Percentiles rank a stretch among this genome's conserved stretches.
Evolutionary conservation across 768 basidiomycete genomes (phyloP).

Genomic region (Boletus vermiculosoides): DNA sequence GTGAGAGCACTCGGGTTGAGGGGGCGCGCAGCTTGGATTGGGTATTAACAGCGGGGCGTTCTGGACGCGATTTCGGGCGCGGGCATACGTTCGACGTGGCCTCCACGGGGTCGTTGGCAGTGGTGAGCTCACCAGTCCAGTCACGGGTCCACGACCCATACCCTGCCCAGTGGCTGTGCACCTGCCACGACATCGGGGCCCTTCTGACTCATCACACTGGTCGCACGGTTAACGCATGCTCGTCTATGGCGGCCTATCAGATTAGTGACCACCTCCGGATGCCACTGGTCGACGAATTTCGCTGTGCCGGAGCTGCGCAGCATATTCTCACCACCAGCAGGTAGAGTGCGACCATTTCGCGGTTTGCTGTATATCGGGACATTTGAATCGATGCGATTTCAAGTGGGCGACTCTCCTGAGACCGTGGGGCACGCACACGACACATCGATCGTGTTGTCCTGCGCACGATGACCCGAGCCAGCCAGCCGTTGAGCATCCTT

Average conservation of each 20-base stretch:
- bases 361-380: too few species aligned
- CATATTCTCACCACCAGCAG: not conserved
- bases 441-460: too few species aligned
- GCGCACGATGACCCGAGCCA: not conserved
- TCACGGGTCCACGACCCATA: too few species aligned
- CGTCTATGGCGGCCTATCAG: too few species aligned
- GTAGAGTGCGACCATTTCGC: too few species aligned
- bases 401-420: too few species aligned
- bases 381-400: too few species aligned
- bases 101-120: not conserved
- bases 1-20: not conserved
- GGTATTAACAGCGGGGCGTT: not conserved
- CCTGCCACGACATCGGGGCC: not conserved
- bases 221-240: not conserved
- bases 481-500: not conserved
- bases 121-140: not conserved
- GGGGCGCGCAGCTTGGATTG: constrained; percentile 1
- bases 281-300: not conserved
- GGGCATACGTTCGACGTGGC: constrained; percentile 11
- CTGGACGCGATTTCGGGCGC: not conserved
- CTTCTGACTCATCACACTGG: not conserved
- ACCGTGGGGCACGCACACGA: not conserved
- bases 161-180: constrained; percentile 11
- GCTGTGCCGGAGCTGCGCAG: not conserved
- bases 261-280: too few species aligned